Conservation (phyloP, 2,329 filamentous ascomycete genomes). For the Penicillium sp. region DNA sequence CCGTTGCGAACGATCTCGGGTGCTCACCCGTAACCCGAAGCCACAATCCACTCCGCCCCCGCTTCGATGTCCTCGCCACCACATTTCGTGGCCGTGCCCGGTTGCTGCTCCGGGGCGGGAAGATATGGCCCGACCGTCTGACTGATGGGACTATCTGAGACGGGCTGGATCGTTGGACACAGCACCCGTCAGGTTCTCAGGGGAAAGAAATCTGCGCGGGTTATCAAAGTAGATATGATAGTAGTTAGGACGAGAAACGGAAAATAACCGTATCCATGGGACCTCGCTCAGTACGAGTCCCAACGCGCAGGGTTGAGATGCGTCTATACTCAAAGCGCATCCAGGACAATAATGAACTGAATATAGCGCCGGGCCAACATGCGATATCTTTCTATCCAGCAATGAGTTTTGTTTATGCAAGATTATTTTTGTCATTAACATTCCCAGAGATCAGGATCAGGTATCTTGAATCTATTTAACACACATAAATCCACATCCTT, state of each 20-base stretch:
- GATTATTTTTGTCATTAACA: background rate
- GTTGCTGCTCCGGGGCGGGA: background rate
- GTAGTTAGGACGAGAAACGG: too few species aligned
- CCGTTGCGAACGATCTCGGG: background rate
- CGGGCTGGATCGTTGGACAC: background rate
- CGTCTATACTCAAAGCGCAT: too few species aligned
- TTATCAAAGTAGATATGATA: too few species aligned
- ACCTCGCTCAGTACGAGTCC: too few species aligned
- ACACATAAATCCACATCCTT: constrained; percentile 58
- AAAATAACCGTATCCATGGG: too few species aligned
- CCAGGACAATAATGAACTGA: too few species aligned
- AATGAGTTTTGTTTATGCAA: background rate
- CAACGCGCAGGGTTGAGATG: too few species aligned
- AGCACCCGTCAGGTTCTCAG: background rate
- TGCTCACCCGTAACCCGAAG: background rate
- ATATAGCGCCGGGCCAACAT: too few species aligned
- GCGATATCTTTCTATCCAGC: too few species aligned
- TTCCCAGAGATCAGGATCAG: background rate
- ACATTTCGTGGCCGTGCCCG: background rate
- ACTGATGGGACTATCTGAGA: background rate
- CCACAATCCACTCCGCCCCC: background rate
- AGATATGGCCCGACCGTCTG: background rate
- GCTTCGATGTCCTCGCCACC: background rate
- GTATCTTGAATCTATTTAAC: constrained; percentile 49
- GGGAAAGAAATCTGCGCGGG: background rate